Evolutionary conservation across 306 rosid species (phyloP).

Genomic region (Styphnolobium japonicum): DNA sequence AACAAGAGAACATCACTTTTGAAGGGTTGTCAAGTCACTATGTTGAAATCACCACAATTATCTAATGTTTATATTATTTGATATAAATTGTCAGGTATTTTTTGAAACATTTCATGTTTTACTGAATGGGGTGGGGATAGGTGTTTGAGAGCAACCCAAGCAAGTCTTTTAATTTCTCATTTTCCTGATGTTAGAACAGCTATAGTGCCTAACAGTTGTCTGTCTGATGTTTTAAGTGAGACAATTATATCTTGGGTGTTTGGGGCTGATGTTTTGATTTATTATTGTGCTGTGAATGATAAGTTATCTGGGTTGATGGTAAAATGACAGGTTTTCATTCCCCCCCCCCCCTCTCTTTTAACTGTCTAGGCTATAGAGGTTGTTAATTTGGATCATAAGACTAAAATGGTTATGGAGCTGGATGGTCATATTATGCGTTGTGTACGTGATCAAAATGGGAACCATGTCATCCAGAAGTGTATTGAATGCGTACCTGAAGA

Average conservation of each 20-base stretch:
- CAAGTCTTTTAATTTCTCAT: background rate
- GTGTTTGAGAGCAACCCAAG: background rate
- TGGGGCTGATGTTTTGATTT: background rate
- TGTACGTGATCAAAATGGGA: constrained; percentile 96
- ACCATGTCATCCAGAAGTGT: constrained; percentile 94
- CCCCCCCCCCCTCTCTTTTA: too few species aligned
- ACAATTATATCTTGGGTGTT: background rate
- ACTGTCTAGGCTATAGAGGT: constrained; percentile 83
- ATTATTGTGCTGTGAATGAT: constrained; percentile 12
- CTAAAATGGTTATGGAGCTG: constrained; percentile 85
- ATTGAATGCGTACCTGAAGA: constrained; percentile 97
- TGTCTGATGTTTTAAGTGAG: background rate
- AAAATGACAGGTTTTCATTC: background rate
- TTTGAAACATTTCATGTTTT: background rate
- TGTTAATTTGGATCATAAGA: constrained; percentile 86
- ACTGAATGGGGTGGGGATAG: background rate
- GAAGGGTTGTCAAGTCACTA: background rate
- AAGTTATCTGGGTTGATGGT: background rate
- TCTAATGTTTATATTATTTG: background rate
- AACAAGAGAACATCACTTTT: background rate
- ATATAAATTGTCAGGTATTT: background rate
- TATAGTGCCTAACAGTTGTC: background rate
- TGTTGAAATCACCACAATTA: background rate
- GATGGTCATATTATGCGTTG: constrained; percentile 92
- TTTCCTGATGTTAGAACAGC: background rate